Evolutionary conservation across 257 asterid genomes (phyloP).

Genomic region (Anisodus acutangulus): DNA sequence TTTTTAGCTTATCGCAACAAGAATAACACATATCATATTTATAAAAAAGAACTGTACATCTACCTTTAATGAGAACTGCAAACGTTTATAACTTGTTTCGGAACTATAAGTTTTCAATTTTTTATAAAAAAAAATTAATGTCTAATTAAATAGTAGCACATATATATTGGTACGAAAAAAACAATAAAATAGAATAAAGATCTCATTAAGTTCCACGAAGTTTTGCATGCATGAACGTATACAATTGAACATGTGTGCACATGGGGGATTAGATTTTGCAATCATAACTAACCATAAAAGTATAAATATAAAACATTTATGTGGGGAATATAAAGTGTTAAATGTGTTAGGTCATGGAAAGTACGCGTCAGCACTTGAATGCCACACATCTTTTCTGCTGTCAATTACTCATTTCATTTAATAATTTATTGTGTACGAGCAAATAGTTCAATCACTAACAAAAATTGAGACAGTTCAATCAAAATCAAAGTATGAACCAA

Average conservation of each 20-base stretch:
- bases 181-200: not conserved
- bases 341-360: slow-evolving; percentile 6
- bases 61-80: no score
- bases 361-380: not conserved
- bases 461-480: not conserved
- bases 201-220: not conserved
- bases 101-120: no score
- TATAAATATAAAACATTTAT: not conserved
- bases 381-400: slow-evolving; percentile 1
- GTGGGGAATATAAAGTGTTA: slow-evolving; percentile 25
- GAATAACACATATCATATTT: no score
- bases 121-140: no score
- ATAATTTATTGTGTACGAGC: not conserved
- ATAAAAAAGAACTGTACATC: no score
- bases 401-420: not conserved
- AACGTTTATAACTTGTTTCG: no score
- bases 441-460: not conserved
- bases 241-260: slow-evolving; percentile 25
- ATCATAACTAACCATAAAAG: slow-evolving; percentile 12
- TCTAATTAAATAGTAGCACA: not conserved
- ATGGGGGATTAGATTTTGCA: slow-evolving; percentile 20
- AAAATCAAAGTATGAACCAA: not conserved
- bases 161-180: not conserved
- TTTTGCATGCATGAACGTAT: slow-evolving; percentile 17
- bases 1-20: no score